phyloP scores from a whole-genome alignment of 2,329 filamentous ascomycete species.

The Aspergillus tamarii region DNA sequence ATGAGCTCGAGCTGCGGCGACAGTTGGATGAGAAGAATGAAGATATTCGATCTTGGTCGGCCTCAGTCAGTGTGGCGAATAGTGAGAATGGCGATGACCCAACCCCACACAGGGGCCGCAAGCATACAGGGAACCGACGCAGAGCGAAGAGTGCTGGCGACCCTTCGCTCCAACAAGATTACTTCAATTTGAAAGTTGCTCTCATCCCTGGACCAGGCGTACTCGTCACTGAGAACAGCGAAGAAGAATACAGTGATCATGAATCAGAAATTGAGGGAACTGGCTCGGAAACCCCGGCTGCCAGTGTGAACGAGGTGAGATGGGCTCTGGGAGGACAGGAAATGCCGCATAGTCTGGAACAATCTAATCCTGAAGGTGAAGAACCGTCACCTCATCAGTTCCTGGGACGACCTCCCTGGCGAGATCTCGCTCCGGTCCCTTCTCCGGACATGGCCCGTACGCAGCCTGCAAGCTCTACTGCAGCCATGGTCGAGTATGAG shows the following conservation, averaged over 20 bases:
- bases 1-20: conserved; percentile 53
- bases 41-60: conserved; percentile 59
- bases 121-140: conserved; percentile 35
- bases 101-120: conserved; percentile 24
- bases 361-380: conserved; percentile 25
- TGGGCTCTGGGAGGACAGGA: conserved; percentile 27
- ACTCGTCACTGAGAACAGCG: conserved; percentile 49
- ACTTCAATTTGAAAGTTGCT: conserved; percentile 36
- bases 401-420: conserved; percentile 51
- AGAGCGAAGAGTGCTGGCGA: conserved; percentile 52
- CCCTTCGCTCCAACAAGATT: conserved; percentile 36
- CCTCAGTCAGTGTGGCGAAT: conserved; percentile 51
- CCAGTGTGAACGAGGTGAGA: conserved; percentile 30
- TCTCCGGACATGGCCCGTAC: conserved; percentile 33
- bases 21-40: conserved; percentile 55
- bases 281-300: conserved; percentile 31
- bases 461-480: conserved; percentile 58
- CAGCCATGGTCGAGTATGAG: conserved; percentile 58
- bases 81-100: conserved; percentile 42
- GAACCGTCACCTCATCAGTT: conserved; percentile 43
- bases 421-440: conserved; percentile 44
- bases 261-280: conserved; percentile 28
- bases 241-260: conserved; percentile 36
- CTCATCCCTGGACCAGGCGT: conserved; percentile 56
- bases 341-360: conserved; percentile 27